Evolutionary conservation across 2,329 filamentous ascomycete species (phyloP), one percentile per base, ranked within the genome.

Genomic region (Cytospora paraplurivora): DNA sequence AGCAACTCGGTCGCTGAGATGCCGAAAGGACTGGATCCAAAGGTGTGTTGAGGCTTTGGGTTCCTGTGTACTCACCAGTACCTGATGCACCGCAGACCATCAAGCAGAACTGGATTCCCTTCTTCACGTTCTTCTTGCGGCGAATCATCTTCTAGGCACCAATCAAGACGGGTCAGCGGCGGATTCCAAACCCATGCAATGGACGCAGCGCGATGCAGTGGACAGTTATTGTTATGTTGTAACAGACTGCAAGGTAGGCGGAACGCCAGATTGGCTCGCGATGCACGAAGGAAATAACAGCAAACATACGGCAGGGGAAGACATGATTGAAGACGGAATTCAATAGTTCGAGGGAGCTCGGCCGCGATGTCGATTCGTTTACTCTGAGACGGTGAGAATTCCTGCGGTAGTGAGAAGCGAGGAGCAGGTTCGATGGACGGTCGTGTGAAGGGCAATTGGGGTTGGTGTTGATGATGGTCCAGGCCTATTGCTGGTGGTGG

Each of bases 91-190:
- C 95, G 78, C 95, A 98, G 75, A 99, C 95, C 95, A 99, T 99
- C 87, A 99, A 82, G 80, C 93, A 98, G 85, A 99, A 99, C 85
- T 99, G 95, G 76, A 99, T 98, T 77, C 95, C 95, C 88, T 97
- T 97, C 91, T 97, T 97, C 83, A 99, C 94, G 87, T 99, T 98
- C 91, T 99, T 99, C 94, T 99, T 99, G 81, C 92, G 90, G 82
- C 95, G 93, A 78, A 97, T 93, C 91, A 97, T 95, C 81, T 96
- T 92, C 88, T 92, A 78, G 67, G 72, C 57, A 34, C 34, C 37
- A 12, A 53, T 19, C 44, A 44, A 38, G 27, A 54, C 35, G 33
- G 49, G 70, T 77, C 63, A 77, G 74, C 69, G 64, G 66, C 38
- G 67, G 61, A n/a, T 67, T 61, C 53, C 65, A 65, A 50, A 50